Evolutionary conservation across 176 grass and related monocot species (phyloP).

Genomic region (Guadua angustifolia): DNA sequence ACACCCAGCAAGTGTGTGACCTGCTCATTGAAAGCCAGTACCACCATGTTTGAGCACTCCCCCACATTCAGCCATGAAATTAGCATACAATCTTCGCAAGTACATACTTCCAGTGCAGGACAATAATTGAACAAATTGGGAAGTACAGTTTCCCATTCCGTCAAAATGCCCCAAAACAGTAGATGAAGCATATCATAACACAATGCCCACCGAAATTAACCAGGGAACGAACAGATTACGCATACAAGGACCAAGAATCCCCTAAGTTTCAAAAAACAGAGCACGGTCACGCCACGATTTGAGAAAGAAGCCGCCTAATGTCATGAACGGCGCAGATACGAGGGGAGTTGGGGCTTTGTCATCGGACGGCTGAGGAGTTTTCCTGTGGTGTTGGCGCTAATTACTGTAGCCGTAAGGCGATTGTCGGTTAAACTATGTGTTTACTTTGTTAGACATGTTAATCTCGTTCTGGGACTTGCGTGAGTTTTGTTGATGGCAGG

Average conservation of each 20-base stretch:
- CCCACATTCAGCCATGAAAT: conserved; percentile 7
- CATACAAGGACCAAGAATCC: not conserved
- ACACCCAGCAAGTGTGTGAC: conserved; percentile 95
- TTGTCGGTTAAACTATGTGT: no score
- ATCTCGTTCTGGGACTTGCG: no score
- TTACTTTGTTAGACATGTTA: no score
- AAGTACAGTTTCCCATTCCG: not conserved
- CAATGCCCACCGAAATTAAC: conserved; percentile 25
- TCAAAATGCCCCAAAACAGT: not conserved
- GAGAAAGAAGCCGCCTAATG: not conserved
- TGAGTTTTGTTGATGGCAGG: no score
- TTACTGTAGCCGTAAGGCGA: no score
- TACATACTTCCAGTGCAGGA: not conserved
- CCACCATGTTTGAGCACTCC: conserved; percentile 38
- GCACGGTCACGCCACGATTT: not conserved
- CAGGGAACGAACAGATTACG: not conserved
- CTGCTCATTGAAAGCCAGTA: conserved; percentile 58
- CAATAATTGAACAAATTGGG: conserved; percentile 40
- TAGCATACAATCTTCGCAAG: conserved; percentile 27
- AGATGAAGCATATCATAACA: not conserved
- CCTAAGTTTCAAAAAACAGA: not conserved
- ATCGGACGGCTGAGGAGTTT: no score
- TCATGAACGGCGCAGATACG: no score
- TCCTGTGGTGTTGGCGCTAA: no score
- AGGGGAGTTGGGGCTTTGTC: no score